phyloP scores from a whole-genome alignment of 495 filamentous ascomycete species.

The Darksidea phi region DNA sequence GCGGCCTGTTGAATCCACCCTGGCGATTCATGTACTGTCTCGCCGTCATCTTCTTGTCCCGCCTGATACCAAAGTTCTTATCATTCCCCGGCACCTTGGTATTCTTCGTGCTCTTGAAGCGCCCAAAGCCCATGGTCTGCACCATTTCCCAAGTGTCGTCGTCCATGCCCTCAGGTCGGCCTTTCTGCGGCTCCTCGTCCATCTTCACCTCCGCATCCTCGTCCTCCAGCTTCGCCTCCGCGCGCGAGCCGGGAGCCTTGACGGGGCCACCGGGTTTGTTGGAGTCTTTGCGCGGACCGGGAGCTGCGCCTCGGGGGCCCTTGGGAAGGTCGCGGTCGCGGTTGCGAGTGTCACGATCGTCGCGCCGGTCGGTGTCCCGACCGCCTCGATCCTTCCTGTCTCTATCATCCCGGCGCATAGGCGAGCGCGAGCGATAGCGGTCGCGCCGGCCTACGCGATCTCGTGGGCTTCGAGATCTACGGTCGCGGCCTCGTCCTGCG shows the following conservation, averaged over 20 bases:
- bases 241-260: neutral
- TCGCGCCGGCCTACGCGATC: conserved; percentile 5
- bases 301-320: conserved; percentile 25
- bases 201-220: conserved; percentile 44
- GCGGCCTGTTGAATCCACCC: conserved; percentile 94
- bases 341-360: neutral
- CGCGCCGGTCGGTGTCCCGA: conserved; percentile 8
- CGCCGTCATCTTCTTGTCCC: conserved; percentile 95
- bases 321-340: conserved; percentile 27
- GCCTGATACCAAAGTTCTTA: conserved; percentile 76
- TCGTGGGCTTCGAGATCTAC: neutral
- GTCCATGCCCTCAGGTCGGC: conserved; percentile 23
- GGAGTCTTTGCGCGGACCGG: neutral
- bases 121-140: conserved; percentile 81
- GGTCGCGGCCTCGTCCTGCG: neutral
- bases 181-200: conserved; percentile 17
- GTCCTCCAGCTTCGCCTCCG: conserved; percentile 42
- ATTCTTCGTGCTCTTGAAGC: conserved; percentile 83
- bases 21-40: conserved; percentile 98
- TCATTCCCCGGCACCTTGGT: conserved; percentile 86
- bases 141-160: conserved; percentile 78
- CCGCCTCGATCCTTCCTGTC: conserved; percentile 4
- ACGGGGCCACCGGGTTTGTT: neutral
- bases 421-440: conserved; percentile 39
- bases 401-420: conserved; percentile 7